phyloP scores from a whole-genome alignment of 139 green algal genomes.

The Spirogloea muscicola region DNA sequence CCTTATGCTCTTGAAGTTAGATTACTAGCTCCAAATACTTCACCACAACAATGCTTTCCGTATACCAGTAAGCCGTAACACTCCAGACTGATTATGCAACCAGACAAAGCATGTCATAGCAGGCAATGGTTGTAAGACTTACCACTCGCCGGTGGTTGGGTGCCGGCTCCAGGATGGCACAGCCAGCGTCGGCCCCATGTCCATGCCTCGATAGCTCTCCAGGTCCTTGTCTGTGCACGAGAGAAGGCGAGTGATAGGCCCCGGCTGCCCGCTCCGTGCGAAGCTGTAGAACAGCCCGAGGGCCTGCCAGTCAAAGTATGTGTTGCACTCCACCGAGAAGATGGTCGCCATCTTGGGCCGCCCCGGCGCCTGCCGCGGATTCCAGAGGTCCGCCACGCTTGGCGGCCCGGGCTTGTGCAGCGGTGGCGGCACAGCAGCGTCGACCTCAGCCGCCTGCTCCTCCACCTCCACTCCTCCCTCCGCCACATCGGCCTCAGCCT shows the following conservation, averaged over 20 bases:
- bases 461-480: too few species aligned
- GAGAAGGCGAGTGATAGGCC: constrained; percentile 33
- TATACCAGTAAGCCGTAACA: too few species aligned
- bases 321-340: constrained; percentile 38
- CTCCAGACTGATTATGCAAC: too few species aligned
- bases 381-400: neutral
- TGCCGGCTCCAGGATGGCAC: constrained; percentile 36
- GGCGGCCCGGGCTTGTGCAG: too few species aligned
- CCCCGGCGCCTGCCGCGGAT: neutral
- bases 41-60: too few species aligned
- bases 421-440: too few species aligned
- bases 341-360: constrained; percentile 21
- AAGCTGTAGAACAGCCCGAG: constrained; percentile 38
- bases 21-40: too few species aligned
- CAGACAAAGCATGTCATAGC: too few species aligned
- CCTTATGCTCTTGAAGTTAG: too few species aligned
- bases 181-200: constrained; percentile 33
- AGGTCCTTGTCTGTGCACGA: constrained; percentile 28
- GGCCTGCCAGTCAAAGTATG: constrained; percentile 48
- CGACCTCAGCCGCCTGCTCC: too few species aligned
- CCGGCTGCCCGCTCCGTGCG: constrained; percentile 31
- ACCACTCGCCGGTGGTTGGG: constrained; percentile 39
- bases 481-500: too few species aligned
- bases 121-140: too few species aligned
- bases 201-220: constrained; percentile 33